A percentile compares a stretch with the other conserved stretches of the same genome.
These are phyloP conservation scores for Aspergillus spinulosporus DNA, from an alignment of 2,329 filamentous ascomycete species.

Conservation along the genomic window DNA sequence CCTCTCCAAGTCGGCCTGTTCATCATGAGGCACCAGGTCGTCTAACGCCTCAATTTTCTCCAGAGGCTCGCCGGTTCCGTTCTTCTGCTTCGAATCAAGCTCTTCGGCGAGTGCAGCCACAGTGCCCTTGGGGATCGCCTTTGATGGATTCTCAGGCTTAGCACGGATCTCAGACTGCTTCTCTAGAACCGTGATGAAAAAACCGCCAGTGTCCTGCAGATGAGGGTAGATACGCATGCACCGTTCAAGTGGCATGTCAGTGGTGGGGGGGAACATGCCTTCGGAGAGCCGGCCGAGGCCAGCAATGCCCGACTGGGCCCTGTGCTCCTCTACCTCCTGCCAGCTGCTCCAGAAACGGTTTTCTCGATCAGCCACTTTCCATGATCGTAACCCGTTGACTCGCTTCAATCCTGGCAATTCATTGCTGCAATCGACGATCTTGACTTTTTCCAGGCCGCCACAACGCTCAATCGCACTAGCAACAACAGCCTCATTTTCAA, in stretches of 20 bases:
- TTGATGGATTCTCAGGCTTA: slow-evolving; percentile 61
- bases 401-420: slow-evolving; percentile 76
- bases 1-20: slow-evolving; percentile 29
- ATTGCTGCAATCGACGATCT: slow-evolving; percentile 79
- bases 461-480: slow-evolving; percentile 86
- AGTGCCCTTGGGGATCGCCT: slow-evolving; percentile 41
- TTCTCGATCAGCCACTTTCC: slow-evolving; percentile 89
- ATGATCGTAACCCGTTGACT: slow-evolving; percentile 71
- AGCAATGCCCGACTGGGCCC: slow-evolving; percentile 60
- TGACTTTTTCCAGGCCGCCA: slow-evolving; percentile 77
- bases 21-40: slow-evolving; percentile 38
- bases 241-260: slow-evolving; percentile 73
- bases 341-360: slow-evolving; percentile 77
- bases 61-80: slow-evolving; percentile 29
- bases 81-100: slow-evolving; percentile 36
- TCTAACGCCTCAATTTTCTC: slow-evolving; percentile 44
- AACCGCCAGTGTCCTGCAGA: slow-evolving; percentile 91
- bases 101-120: slow-evolving; percentile 39
- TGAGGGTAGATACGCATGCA: slow-evolving; percentile 96
- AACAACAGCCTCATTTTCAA: slow-evolving; percentile 94
- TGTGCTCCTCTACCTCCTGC: slow-evolving; percentile 73
- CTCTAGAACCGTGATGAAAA: slow-evolving; percentile 94
- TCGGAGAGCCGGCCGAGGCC: slow-evolving; percentile 69
- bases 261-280: slow-evolving; percentile 77
- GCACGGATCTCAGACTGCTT: slow-evolving; percentile 85